A percentile compares a stretch with the other conserved stretches of the same genome.
Evolutionary conservation across 768 basidiomycete genomes (phyloP).

Genomic region (Amanita brunnescens): DNA sequence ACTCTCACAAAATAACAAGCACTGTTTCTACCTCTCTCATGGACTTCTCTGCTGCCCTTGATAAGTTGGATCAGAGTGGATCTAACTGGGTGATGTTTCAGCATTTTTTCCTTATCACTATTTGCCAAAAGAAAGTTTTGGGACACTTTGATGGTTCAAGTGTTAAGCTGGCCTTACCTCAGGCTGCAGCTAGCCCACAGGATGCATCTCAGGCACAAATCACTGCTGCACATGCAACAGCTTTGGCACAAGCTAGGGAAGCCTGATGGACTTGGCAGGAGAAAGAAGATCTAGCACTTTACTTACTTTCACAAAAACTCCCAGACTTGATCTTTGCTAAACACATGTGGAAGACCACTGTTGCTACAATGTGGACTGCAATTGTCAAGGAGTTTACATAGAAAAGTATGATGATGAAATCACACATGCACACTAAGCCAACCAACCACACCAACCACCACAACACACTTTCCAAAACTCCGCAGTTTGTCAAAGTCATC

Average conservation of each 20-base stretch:
- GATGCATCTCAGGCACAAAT: too few species aligned
- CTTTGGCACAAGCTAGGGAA: neutral
- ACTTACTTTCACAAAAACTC: neutral
- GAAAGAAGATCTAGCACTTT: neutral
- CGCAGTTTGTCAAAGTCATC: too few species aligned
- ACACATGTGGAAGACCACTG: neutral
- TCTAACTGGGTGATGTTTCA: neutral
- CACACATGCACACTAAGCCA: neutral
- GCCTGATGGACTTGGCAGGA: neutral
- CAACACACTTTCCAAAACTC: too few species aligned
- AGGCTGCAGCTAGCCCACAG: too few species aligned
- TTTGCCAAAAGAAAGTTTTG: neutral
- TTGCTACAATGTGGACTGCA: neutral
- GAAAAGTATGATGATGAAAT: neutral
- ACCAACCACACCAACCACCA: too few species aligned
- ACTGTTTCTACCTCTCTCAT: neutral
- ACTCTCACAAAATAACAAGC: too few species aligned
- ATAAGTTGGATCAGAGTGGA: neutral
- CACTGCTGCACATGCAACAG: too few species aligned
- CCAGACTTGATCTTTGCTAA: constrained; percentile 1
- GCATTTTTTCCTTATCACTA: neutral
- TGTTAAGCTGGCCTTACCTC: neutral
- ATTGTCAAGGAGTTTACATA: neutral
- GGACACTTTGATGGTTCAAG: neutral
- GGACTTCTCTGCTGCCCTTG: neutral